These are phyloP conservation scores for Talaromyces sp. DNA, from an alignment of 2,329 filamentous ascomycete genomes.

Conservation along the genomic window DNA sequence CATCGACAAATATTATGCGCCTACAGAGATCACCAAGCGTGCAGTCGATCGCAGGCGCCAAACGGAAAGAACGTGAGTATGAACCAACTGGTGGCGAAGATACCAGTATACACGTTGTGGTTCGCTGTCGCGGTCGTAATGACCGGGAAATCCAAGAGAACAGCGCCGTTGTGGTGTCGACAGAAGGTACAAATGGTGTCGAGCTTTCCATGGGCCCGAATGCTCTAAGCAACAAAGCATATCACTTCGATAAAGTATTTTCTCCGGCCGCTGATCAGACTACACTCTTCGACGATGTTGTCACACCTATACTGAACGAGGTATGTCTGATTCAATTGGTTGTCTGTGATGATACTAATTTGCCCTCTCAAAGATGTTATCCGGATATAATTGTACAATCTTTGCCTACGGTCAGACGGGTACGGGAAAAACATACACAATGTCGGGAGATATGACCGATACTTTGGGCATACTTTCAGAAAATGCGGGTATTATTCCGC, in stretches of 20 bases:
- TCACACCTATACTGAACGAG: conserved; percentile 88
- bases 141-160: conserved; percentile 92
- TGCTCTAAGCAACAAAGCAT: conserved; percentile 91
- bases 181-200: conserved; percentile 84
- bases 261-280: conserved; percentile 89
- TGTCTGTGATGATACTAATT: not conserved
- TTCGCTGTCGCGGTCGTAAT: conserved; percentile 87
- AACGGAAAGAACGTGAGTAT: conserved; percentile 85
- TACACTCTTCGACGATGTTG: conserved; percentile 94
- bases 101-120: conserved; percentile 97
- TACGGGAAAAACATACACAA: conserved; percentile 98
- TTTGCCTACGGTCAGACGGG: conserved; percentile 98
- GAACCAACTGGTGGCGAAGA: conserved; percentile 70
- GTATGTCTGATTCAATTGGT: conserved; percentile 43
- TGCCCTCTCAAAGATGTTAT: conserved; percentile 65
- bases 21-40: conserved; percentile 41
- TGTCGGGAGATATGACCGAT: conserved; percentile 96
- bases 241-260: conserved; percentile 95
- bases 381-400: conserved; percentile 96
- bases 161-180: conserved; percentile 84
- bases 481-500: conserved; percentile 89
- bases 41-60: conserved; percentile 58
- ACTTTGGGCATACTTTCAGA: conserved; percentile 82
- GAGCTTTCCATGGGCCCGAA: conserved; percentile 90
- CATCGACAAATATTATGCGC: conserved; percentile 39